These are phyloP conservation scores for Xylariaceae sp. DNA, from an alignment of 2,329 filamentous ascomycete genomes.

Conservation along the genomic window DNA sequence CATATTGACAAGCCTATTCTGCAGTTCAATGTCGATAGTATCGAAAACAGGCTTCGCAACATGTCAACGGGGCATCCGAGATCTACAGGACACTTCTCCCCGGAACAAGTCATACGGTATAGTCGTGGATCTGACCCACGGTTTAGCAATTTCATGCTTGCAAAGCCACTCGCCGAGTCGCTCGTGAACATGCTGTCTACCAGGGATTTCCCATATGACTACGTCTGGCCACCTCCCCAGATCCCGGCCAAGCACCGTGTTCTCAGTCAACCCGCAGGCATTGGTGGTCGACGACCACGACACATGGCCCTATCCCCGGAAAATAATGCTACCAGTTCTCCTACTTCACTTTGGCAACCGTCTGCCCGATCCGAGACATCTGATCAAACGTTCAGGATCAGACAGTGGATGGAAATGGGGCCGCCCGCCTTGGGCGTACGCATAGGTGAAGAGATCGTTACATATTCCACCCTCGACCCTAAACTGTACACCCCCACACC, in stretches of 20 bases:
- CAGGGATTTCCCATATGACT: slow-evolving; percentile 38
- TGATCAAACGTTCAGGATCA: slow-evolving; percentile 67
- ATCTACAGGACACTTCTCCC: slow-evolving; percentile 34
- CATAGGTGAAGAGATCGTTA: slow-evolving; percentile 53
- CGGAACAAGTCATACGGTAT: slow-evolving; percentile 50
- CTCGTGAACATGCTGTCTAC: slow-evolving; percentile 27
- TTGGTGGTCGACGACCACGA: slow-evolving; percentile 7
- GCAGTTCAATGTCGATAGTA: slow-evolving; percentile 39
- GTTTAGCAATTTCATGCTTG: slow-evolving; percentile 65
- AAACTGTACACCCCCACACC: slow-evolving; percentile 74
- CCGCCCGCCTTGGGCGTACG: slow-evolving; percentile 40
- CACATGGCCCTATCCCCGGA: slow-evolving; percentile 5
- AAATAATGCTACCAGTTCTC: slow-evolving; percentile 20
- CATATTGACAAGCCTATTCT: slow-evolving; percentile 72
- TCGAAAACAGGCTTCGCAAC: slow-evolving; percentile 18
- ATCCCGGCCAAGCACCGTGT: slow-evolving; percentile 62
- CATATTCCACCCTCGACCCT: slow-evolving; percentile 68
- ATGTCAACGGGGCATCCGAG: slow-evolving; percentile 6
- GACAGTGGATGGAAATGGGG: slow-evolving; percentile 70
- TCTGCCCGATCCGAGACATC: slow-evolving; percentile 56
- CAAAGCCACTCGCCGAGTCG: slow-evolving; percentile 43
- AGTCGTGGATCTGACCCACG: slow-evolving; percentile 44
- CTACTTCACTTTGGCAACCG: slow-evolving; percentile 20
- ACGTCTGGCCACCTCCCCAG: slow-evolving; percentile 71
- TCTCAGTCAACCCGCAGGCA: slow-evolving; percentile 25